Base-by-base conservation (phyloP, 2,329 filamentous ascomycete species). In the Chalaropsis thielavioides region DNA sequence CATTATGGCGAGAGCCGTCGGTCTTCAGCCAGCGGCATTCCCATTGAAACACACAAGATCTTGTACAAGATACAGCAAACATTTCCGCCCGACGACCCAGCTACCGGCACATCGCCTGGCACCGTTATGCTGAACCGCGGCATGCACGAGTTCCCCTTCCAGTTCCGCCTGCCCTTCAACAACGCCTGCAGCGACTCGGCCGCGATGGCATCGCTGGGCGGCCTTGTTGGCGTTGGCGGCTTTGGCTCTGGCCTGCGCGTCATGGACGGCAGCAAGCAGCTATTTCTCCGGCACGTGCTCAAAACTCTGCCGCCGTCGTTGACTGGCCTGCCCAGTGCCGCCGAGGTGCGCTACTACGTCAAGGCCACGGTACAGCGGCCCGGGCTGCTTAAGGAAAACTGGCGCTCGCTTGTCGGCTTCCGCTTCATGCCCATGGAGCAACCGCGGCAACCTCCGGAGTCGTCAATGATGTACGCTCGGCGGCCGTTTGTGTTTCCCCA, bases 351-450 rank as follows among this genome's bases (percentile, higher is more conserved):
- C 69, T 99, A 99, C 75, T 99, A 89, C 73, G 81, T 97, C 72
- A 99, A 99, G 74, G 90, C 88, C n/a, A 97, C 94, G 0, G 85
- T 97, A 5, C 89, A 91, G 71, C 81, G 91, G n/a, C 90, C 91
- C 0, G 86, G 88, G 15, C 81, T 96, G 67, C 90, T 95, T 75
- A 92, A 92, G 72, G 91, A 96, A 75, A 96, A 96, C 71, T 88
- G 90, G 74, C 81, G 92, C 22, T 79, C 80, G 68, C 77, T 82
- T 68, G 72, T 80, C 43, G 84, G 85, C 43, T 87, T 96, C 76
- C 92, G 89, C 66, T 94, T 99, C 73, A 80, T 96, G 44, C 94
- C 94, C 3, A 92, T 97, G 69, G 94, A 99, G 74, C 89, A 90
- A 5, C 92, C 92, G 0, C 81, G 92, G 51, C 84, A 84, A 0